These are phyloP conservation scores for Miscanthus lutarioriparius DNA, from an alignment of 176 grass and related monocot genomes.

Conservation along the genomic window DNA sequence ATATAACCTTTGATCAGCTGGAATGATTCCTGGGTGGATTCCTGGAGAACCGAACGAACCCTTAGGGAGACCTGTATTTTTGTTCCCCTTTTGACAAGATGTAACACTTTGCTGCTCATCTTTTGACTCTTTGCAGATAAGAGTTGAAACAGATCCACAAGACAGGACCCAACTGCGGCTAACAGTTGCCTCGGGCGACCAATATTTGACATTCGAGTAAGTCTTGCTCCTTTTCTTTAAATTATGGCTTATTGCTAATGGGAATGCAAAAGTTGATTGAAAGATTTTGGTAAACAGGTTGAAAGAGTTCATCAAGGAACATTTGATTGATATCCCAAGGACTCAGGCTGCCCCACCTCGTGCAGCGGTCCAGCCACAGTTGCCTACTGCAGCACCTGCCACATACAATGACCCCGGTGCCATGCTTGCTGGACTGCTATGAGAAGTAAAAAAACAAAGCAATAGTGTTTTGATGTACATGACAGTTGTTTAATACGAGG, in stretches of 20 bases:
- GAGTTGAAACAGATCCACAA: conserved; percentile 95
- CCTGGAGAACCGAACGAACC: too few species aligned
- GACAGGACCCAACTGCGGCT: conserved; percentile 96
- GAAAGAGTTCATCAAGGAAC: conserved; percentile 94
- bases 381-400: conserved; percentile 46
- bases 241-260: conserved; percentile 1
- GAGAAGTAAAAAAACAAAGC: conserved; percentile 35
- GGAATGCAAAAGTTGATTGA: not conserved
- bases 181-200: conserved; percentile 90
- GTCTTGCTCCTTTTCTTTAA: conserved; percentile 18
- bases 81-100: not conserved
- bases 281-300: conserved; percentile 54
- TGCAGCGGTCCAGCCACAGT: conserved; percentile 49
- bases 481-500: conserved; percentile 39
- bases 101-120: not conserved
- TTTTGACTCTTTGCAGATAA: conserved; percentile 50
- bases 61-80: not conserved
- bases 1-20: too few species aligned
- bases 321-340: conserved; percentile 72
- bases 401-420: conserved; percentile 86
- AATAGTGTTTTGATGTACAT: conserved; percentile 42
- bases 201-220: conserved; percentile 92
- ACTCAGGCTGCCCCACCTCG: conserved; percentile 21
- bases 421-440: conserved; percentile 89
- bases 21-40: too few species aligned